Evolutionary conservation across 2,329 filamentous ascomycete genomes (phyloP).

Genomic region (Xylariaceae sp.): DNA sequence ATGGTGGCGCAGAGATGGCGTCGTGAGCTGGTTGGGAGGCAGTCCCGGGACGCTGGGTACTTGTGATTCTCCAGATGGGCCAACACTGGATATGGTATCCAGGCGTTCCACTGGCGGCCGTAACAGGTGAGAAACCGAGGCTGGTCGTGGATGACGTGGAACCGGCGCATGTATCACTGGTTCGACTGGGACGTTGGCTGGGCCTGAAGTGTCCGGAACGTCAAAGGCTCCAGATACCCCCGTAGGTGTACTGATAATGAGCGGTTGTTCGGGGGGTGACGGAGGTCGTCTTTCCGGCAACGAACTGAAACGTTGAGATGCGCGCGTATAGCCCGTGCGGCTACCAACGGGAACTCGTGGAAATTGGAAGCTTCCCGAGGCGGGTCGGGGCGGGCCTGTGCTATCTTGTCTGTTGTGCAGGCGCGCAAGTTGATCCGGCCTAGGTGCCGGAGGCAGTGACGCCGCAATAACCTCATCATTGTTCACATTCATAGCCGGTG

Average conservation of each 20-base stretch:
- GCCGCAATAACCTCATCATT: conserved; percentile 27
- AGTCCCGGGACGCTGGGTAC: conserved; percentile 3
- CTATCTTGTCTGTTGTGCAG: conserved; percentile 31
- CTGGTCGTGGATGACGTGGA: conserved; percentile 39
- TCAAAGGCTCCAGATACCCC: conserved; percentile 49
- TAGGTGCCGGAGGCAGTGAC: conserved; percentile 30
- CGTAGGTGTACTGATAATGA: conserved; percentile 54
- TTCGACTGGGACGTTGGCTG: conserved; percentile 27
- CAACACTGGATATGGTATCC: conserved; percentile 44
- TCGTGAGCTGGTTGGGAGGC: conserved; percentile 28
- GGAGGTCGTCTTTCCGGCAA: conserved; percentile 17
- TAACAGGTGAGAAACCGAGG: conserved; percentile 25
- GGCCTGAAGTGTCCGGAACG: conserved; percentile 27
- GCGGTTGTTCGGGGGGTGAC: conserved; percentile 39
- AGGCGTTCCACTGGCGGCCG: conserved; percentile 45
- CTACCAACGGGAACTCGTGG: conserved; percentile 33
- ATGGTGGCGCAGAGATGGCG: conserved; percentile 31
- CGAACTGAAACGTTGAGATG: conserved; percentile 15
- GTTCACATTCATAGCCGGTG: conserved; percentile 26
- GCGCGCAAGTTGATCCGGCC: conserved; percentile 31
- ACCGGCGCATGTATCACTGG: conserved; percentile 46
- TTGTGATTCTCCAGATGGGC: conserved; percentile 4
- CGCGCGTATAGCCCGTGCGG: conserved; percentile 18
- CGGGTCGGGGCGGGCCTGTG: conserved; percentile 28
- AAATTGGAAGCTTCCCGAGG: conserved; percentile 36